A percentile compares a stretch with the other conserved stretches of the same genome.
These are phyloP conservation scores for Cylindrotheca fusiformis DNA, from an alignment of 108 stramenopile species.

Conservation along the genomic window DNA sequence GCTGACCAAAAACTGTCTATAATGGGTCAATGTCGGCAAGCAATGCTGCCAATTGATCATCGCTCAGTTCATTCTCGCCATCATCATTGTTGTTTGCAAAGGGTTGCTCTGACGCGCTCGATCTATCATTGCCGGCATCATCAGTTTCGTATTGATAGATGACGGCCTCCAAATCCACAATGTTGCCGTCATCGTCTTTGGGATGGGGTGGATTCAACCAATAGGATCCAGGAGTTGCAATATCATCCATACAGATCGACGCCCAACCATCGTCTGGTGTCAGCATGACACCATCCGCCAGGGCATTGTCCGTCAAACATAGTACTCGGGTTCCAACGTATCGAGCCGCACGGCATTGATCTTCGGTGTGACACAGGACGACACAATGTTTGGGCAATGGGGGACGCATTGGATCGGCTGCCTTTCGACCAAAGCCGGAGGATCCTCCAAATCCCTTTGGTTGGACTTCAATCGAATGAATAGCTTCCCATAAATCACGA, in stretches of 20 bases:
- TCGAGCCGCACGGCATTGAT: conserved; percentile 58
- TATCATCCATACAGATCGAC: conserved; percentile 61
- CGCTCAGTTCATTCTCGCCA: conserved; percentile 34
- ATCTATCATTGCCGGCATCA: conserved; percentile 11
- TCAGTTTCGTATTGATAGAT: conserved; percentile 32
- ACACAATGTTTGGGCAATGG: conserved; percentile 66
- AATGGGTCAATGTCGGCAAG: conserved; percentile 61
- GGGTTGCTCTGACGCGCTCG: background rate
- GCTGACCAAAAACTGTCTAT: conserved; percentile 18
- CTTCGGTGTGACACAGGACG: conserved; percentile 46
- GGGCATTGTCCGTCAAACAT: conserved; percentile 42
- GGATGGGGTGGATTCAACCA: conserved; percentile 79
- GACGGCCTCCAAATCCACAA: conserved; percentile 39
- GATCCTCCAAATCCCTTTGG: conserved; percentile 84
- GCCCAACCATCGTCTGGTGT: conserved; percentile 40
- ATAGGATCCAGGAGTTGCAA: conserved; percentile 77
- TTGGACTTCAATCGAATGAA: conserved; percentile 48
- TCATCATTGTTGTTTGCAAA: background rate
- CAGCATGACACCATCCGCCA: conserved; percentile 23
- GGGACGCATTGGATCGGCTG: conserved; percentile 57
- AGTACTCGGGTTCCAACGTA: conserved; percentile 66
- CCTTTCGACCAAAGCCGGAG: conserved; percentile 68
- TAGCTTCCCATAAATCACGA: conserved; percentile 50
- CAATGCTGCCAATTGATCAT: conserved; percentile 51
- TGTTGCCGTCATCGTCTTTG: conserved; percentile 64